phyloP scores from a whole-genome alignment of 2,329 filamentous ascomycete species.

The Fusarium paranaense region DNA sequence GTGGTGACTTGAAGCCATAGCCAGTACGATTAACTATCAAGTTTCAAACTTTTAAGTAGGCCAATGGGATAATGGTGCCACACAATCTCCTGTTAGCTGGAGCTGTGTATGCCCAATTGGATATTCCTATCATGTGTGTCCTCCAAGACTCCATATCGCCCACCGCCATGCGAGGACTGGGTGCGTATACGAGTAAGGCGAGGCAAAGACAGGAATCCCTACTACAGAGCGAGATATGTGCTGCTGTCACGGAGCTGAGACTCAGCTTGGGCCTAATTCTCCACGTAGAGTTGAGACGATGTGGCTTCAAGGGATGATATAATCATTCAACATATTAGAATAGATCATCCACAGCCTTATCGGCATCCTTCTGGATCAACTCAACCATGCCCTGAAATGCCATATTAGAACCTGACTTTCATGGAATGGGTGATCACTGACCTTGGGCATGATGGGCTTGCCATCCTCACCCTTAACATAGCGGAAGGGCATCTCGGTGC shows the following conservation, averaged over 20 bases:
- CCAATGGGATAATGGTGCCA: neutral
- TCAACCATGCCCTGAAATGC: conserved; percentile 86
- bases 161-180: neutral
- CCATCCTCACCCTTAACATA: conserved; percentile 84
- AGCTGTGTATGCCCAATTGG: neutral
- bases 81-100: neutral
- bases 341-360: conserved; percentile 90
- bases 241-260: neutral
- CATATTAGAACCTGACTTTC: conserved; percentile 37
- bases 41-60: neutral
- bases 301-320: neutral
- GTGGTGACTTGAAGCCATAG: neutral
- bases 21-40: neutral
- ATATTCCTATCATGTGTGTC: neutral
- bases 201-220: neutral
- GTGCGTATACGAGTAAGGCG: neutral
- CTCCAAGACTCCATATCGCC: neutral
- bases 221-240: neutral
- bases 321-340: conserved; percentile 60
- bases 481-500: conserved; percentile 97
- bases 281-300: neutral
- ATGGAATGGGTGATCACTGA: conserved; percentile 52
- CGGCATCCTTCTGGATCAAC: conserved; percentile 91
- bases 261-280: neutral
- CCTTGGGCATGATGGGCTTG: conserved; percentile 90